Evolutionary conservation across 495 filamentous ascomycete species (phyloP), one percentile per base, ranked within the genome.

Genomic region (Polyplosphaeria fusca): DNA sequence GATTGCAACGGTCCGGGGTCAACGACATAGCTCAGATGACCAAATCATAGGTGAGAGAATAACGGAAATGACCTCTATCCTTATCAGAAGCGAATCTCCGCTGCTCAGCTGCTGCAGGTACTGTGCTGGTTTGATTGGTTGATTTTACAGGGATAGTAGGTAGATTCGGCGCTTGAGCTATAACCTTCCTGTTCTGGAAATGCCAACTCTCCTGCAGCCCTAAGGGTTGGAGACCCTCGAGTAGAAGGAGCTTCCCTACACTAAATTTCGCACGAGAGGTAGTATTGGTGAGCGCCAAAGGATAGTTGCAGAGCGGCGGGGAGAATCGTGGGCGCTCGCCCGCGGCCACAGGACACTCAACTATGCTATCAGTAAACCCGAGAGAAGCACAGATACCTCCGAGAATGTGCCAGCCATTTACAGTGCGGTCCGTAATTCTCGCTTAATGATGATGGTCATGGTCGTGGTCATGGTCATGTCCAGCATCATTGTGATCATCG

Each of bases 401-500:
- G n/a, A n/a, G n/a, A n/a, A n/a, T n/a, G n/a, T n/a, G n/a, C n/a
- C n/a, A n/a, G n/a, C n/a, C n/a, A n/a, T n/a, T n/a, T n/a, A n/a
- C n/a, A n/a, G n/a, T n/a, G n/a, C n/a, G n/a, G n/a, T n/a, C n/a
- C n/a, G n/a, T n/a, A n/a, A n/a, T n/a, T n/a, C n/a, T n/a, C n/a
- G n/a, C n/a, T n/a, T n/a, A n/a, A n/a, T n/a, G n/a, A 54, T 26
- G 35, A 24, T 55, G 52, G 27, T 55, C 52, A 41, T 55, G 52
- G 7, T 55, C 27, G 27, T 55, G 52, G 14, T 47, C 27, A 47
- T 55, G 27, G n/a, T 55, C 42, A 47, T 52, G 27, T 14, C 22
- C 47, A 5, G n/a, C 13, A 51, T 59, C 44, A 5, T 22, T 25
- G 22, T 35, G 2, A 19, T 24, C 23, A 28, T 27, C 41, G 23